phyloP scores from a whole-genome alignment of 306 rosid genomes.

The Sindora glabra region DNA sequence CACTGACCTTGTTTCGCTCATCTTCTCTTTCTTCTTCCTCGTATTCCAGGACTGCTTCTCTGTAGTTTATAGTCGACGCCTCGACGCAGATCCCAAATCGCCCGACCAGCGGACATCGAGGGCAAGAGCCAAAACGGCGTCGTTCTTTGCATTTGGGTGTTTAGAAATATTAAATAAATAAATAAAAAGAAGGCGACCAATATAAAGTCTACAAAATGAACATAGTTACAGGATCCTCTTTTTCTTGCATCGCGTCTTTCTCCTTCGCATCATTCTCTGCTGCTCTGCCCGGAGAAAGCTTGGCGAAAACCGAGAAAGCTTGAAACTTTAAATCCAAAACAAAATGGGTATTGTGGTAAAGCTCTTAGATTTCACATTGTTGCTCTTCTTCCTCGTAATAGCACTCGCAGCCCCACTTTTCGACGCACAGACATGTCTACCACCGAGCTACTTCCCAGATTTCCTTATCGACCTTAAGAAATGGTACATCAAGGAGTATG shows the following conservation, averaged over 20 bases:
- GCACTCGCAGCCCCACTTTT: constrained; percentile 42
- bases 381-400: constrained; percentile 41
- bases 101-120: not conserved
- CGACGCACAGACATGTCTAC: constrained; percentile 50
- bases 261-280: no score
- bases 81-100: not conserved
- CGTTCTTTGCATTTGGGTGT: not conserved
- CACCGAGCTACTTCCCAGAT: constrained; percentile 36
- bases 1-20: constrained; percentile 77
- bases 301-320: not conserved
- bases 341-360: constrained; percentile 42
- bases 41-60: not conserved
- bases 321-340: not conserved
- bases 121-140: not conserved
- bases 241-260: constrained; percentile 9
- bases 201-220: not conserved
- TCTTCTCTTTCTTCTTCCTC: constrained; percentile 17
- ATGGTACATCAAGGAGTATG: constrained; percentile 38
- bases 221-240: constrained; percentile 17
- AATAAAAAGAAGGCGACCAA: not conserved
- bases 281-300: not conserved
- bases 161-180: no score
- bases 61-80: no score
- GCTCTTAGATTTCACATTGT: constrained; percentile 40
- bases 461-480: constrained; percentile 31